Base-by-base conservation (phyloP, 805 yeast species). In the Limtongia smithiae region DNA sequence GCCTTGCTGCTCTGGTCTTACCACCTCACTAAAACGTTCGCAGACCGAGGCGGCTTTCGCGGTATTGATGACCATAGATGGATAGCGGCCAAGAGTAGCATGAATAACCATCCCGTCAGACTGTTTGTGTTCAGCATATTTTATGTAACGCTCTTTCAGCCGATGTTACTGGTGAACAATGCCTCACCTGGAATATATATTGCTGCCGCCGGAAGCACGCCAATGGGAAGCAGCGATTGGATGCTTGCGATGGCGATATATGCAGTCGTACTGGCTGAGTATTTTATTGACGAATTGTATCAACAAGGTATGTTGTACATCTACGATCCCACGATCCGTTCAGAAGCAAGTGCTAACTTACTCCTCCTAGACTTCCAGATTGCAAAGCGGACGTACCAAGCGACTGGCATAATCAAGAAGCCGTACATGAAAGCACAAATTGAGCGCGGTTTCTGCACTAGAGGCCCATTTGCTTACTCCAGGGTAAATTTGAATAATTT, bases 381-480 rank as follows among this genome's bases (percentile, higher is more conserved):
- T 31, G 46, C 53, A 3, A 48, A 41, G 24, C 9, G 20, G 14
- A 30, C 17, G 20, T 44, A 27, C 28, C 15, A 40, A 25, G 24
- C 4, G 8, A 36, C 39, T 18, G 36, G 40, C 5, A 37, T 15
- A 9, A 24, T 41, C 17, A 25, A 18, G 20, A 17, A 30, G 6
- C 41, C 32, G 7, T 50, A 41, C 28, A 41, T 41, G 3, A 30
- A 28, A 21, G 21, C 17, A 11, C 44, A 45, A 24, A 20, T 54
- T 6, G 46, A 46, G 24, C 43, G 44, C 2, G 55, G 55, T 3
- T 54, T 50, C 34, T 50, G 50, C 35, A 47, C 55, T 1, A 7
- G 17, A 14, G 55, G 58, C n/a, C 51, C 50, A 3, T 54, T 41
- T 24, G 51, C 46, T n/a, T 50, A 35, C 25, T 36, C 45, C 27